A percentile compares a stretch with the other conserved stretches of the same genome.
Conservation (phyloP, 179 eudicot genomes). For the Monotropa hypopitys region DNA sequence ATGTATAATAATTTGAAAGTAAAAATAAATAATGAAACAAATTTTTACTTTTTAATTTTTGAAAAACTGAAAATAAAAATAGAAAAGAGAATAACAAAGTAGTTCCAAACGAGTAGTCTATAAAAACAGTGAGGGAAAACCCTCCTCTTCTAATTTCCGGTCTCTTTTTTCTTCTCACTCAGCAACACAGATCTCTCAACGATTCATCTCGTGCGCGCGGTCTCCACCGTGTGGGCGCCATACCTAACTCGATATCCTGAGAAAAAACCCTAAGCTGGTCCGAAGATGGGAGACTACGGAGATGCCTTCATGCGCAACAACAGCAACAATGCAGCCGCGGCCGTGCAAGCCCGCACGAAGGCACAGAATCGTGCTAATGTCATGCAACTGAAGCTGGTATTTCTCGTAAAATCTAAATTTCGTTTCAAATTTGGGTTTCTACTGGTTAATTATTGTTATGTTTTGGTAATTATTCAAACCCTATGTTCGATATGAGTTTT, state of each 20-base stretch:
- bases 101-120: too few species aligned
- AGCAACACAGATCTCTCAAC: background rate
- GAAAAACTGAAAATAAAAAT: too few species aligned
- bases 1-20: too few species aligned
- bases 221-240: background rate
- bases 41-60: too few species aligned
- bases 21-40: too few species aligned
- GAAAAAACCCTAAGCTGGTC: slow-evolving; percentile 5
- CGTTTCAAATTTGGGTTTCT: background rate
- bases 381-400: slow-evolving; percentile 67
- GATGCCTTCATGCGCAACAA: slow-evolving; percentile 72
- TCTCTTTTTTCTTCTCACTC: background rate
- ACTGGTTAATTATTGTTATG: background rate
- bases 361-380: slow-evolving; percentile 79
- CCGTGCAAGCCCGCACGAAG: slow-evolving; percentile 59
- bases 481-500: background rate
- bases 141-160: too few species aligned
- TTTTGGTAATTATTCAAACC: background rate
- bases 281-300: slow-evolving; percentile 45
- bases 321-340: slow-evolving; percentile 41
- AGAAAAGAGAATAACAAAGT: too few species aligned
- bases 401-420: background rate
- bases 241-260: background rate
- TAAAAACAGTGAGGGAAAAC: too few species aligned
- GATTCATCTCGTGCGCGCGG: background rate